A percentile compares a stretch with the other conserved stretches of the same genome.
Evolutionary conservation across 306 rosid genomes (phyloP).

Genomic region (Rosa lucieae): DNA sequence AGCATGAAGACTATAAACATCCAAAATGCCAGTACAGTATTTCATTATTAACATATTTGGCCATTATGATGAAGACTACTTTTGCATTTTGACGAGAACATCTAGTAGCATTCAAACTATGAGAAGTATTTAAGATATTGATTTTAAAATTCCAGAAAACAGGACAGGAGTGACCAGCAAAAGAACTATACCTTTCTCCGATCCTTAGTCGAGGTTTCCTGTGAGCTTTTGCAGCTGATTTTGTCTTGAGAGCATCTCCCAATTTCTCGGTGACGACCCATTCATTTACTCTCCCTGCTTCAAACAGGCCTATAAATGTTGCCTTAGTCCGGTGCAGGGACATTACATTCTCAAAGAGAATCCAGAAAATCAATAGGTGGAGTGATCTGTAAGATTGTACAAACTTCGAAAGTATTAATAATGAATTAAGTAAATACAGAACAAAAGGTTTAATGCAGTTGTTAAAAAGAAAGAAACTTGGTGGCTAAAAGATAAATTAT

Average conservation of each 20-base stretch:
- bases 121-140: background rate
- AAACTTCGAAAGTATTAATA: conserved; percentile 2
- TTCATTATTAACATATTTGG: background rate
- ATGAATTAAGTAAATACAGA: background rate
- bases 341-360: conserved; percentile 93
- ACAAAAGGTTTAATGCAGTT: background rate
- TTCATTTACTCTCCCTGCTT: conserved; percentile 80
- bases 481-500: background rate
- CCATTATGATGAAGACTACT: background rate
- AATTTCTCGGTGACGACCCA: conserved; percentile 96
- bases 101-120: background rate
- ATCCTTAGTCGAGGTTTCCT: conserved; percentile 50
- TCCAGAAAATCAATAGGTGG: conserved; percentile 84
- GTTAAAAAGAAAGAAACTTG: background rate
- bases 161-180: background rate
- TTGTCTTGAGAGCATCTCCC: conserved; percentile 82
- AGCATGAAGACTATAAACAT: background rate
- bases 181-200: conserved; percentile 55
- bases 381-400: conserved; percentile 57
- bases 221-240: conserved; percentile 52
- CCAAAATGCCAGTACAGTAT: background rate
- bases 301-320: conserved; percentile 77
- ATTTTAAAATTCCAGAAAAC: background rate
- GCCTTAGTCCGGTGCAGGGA: conserved; percentile 93
- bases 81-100: background rate